A percentile compares a stretch with the other conserved stretches of the same genome.
These are phyloP conservation scores for Fomitopsis serialis DNA, from an alignment of 768 basidiomycete species.

Conservation along the genomic window DNA sequence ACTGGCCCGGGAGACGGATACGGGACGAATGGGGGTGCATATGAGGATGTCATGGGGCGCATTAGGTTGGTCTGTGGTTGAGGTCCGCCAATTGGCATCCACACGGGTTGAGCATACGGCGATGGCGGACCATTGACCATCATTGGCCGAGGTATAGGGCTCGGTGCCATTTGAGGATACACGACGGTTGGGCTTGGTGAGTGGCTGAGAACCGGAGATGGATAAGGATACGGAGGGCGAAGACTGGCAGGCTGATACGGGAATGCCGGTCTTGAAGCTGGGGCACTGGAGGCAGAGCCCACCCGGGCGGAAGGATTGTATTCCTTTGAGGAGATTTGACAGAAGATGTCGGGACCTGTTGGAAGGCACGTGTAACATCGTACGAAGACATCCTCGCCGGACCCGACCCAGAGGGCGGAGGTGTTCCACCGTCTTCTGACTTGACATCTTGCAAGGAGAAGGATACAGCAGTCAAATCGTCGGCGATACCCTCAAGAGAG, in stretches of 20 bases:
- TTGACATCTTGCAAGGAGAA: conserved; percentile 83
- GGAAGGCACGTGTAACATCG: conserved; percentile 83
- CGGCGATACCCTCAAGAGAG: conserved; percentile 78
- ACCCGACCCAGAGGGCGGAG: conserved; percentile 55
- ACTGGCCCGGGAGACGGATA: conserved; percentile 53
- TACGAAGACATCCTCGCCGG: conserved; percentile 73
- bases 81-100: conserved; percentile 51
- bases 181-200: conserved; percentile 64
- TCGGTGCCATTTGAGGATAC: conserved; percentile 57
- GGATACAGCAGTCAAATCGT: conserved; percentile 75
- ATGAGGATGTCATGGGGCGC: conserved; percentile 56
- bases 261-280: conserved; percentile 11
- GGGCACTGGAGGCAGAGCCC: conserved; percentile 2
- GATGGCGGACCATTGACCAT: conserved; percentile 57
- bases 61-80: conserved; percentile 49
- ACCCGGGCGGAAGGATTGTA: conserved; percentile 27
- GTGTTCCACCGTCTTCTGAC: conserved; percentile 79
- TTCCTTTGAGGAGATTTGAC: conserved; percentile 38
- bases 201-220: conserved; percentile 68
- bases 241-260: conserved; percentile 29
- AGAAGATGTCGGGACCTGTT: conserved; percentile 70
- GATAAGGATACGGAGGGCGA: conserved; percentile 57
- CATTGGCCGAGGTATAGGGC: conserved; percentile 59
- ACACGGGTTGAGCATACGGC: conserved; percentile 57
- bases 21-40: conserved; percentile 57